Evolutionary conservation across 176 grass and related monocot genomes (phyloP), one percentile per base, ranked within the genome.

Genomic region (Ensete glaucum): DNA sequence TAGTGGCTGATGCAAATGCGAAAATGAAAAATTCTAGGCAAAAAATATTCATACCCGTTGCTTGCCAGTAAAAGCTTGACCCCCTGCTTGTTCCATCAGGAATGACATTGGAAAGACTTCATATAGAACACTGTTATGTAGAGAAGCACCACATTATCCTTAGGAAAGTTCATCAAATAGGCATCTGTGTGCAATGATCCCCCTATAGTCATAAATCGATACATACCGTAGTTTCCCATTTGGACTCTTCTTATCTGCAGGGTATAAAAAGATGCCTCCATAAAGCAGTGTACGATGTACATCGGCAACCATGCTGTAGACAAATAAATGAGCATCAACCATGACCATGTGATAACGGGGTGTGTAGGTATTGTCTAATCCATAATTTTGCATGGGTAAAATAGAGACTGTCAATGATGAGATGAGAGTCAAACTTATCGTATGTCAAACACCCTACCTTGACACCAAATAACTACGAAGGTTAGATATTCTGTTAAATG

Each of bases 31-130:
- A 17, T 2, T 0, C 8, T 26, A 0, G 6, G 50, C 17, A 12
- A 13, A 34, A 9, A 11, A 17, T 60, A 4, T 74, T 52, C 79
- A 19, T 80, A 99, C 95, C 90, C 95, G 86, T 86, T 84, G 81
- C 83, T 91, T 91, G 43, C 95, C 90, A 3, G 95, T 99, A 80
- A 99, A 99, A 70, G 88, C 72, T 75, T 99, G 95, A 29, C 95
- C 95, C 78, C 95, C 95, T 71, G 95, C 95, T 76, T 99, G 76
- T 77, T 99, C 91, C 84, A 99, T 91, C n/a, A 94, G 82, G 70
- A 91, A 99, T 67, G 95, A 99, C 95, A 99, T 99, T 9, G 95
- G 91, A 58, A 99, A 99, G 14, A 99, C 95, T 81, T 99, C 91
- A 84, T 99, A 99, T n/a, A 99, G 73, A 59, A 99, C 88, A 79